Evolutionary conservation across 2,329 filamentous ascomycete genomes (phyloP), one percentile per base, ranked within the genome.

Genomic region (Tetracladium maxilliforme): DNA sequence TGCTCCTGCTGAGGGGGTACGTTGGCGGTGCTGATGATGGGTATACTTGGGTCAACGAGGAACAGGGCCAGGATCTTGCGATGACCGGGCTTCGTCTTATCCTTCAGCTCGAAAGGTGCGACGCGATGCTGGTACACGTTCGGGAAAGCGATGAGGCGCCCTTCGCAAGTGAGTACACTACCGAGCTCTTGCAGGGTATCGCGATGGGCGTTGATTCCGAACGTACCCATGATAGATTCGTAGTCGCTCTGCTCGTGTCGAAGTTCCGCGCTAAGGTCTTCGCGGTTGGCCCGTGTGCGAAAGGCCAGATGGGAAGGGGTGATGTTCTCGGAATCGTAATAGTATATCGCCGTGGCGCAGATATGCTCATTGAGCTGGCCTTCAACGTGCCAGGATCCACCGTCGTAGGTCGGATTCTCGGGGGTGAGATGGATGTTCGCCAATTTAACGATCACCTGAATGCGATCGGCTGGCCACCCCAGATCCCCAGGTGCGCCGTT

Each of bases 391-490:
- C 14, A n/a, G 11, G 8, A 19, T 19, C 18, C 18, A 8, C 8
- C 11, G n/a, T 24, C 21, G 7, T 8, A 20, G 22, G 27, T 30
- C 15, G 22, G 28, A 6, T 22, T 59, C 7, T 64, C 59, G 0
- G 68, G 67, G 0, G 58, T 67, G 3, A 76, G 50, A 20, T 71
- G 54, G 25, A 75, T 63, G 18, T 56, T 62, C 2, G 66, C 58
- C 33, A 79, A 50, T 38, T 76, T 75, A 16, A 75, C 59, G 24
- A 78, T 69, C 17, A 78, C 44, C 35, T 79, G 72, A 4, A 77
- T 37, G 3, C 61, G n/a, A n/a, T n/a, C n/a, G n/a, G n/a, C n/a
- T n/a, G n/a, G n/a, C n/a, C n/a, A n/a, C n/a, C n/a, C n/a, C n/a
- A n/a, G n/a, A n/a, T n/a, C n/a, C n/a, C n/a, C n/a, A n/a, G n/a